Evolutionary conservation across 306 rosid genomes (phyloP).

Genomic region (Boehmeria nivea): DNA sequence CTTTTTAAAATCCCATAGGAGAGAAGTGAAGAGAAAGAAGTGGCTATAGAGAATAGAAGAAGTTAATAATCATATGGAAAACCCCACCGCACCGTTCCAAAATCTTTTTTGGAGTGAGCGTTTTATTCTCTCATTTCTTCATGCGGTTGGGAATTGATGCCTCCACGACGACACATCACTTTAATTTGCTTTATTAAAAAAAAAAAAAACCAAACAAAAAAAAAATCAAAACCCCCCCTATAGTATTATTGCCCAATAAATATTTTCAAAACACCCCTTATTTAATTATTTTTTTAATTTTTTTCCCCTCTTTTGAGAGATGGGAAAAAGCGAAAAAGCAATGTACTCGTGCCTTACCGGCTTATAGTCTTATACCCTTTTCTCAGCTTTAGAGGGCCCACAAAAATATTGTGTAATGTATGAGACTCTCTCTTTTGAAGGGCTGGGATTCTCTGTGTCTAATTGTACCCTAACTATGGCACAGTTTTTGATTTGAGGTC

Average conservation of each 20-base stretch:
- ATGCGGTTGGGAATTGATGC: constrained; percentile 44
- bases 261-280: background rate
- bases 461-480: background rate
- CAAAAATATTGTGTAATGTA: background rate
- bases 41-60: background rate
- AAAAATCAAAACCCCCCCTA: too few relatives aligned
- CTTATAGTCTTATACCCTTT: constrained; percentile 14
- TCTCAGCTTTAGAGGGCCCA: constrained; percentile 33
- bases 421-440: background rate
- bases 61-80: constrained; percentile 24
- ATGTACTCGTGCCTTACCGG: constrained; percentile 35
- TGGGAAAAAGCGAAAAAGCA: constrained; percentile 39
- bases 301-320: constrained; percentile 18
- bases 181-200: background rate
- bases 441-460: background rate
- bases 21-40: background rate
- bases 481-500: background rate
- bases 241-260: too few relatives aligned
- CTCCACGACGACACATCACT: constrained; percentile 23
- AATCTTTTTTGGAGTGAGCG: constrained; percentile 71
- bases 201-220: too few relatives aligned
- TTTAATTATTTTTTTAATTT: background rate
- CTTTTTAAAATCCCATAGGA: too few relatives aligned
- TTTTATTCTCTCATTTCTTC: constrained; percentile 36
- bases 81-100: constrained; percentile 23